Base-by-base conservation (phyloP, 345 rosid genomes). In the Salix caprea region DNA sequence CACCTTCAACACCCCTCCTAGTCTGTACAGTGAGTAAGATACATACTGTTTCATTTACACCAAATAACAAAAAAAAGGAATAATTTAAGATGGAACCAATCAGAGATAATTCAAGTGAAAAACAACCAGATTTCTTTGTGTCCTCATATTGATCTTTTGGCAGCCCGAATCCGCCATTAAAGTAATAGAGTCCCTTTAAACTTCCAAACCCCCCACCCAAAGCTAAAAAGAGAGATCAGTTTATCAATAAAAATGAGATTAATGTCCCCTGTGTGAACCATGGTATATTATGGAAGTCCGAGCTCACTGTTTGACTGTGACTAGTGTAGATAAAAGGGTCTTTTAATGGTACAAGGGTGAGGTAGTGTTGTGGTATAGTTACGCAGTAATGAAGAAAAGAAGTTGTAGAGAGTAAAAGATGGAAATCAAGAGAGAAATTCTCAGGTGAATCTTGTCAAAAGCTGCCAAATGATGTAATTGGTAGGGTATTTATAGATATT, bases 1-100 rank as follows among this genome's bases (percentile, higher is more conserved):
- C 39, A 89, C 97, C 86, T 89, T 91, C 83, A 95, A 72, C 78
- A 77, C 67, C 37, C 80, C 85, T 39, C 85, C 91, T 2, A 88
- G 65, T 74, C 97, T 91, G 81, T 72, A 78, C 48, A 76, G 54
- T 7, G 30, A 64, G 36, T 15, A 65, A 71, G 2, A 28, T 40
- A 32, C n/a, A 8, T 37, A 64, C 18, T 12, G 36, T 15, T 40
- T 61, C 56, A 26, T 9, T 18, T 28, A 64, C 7, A 44, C 14
- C 65, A 36, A 36, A 5, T 60, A 34, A 5, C 34, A 6, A 16
- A 13, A 13, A 72, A 56, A 42, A 56, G n/a, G 24, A 34, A 36
- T n/a, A 58, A 10, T 34, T 52, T 34, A 72, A 56, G 46, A 71
- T 52, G 65, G 18, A 32, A 54, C 15, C 36, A 30, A 72, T 54